A percentile compares a stretch with the other conserved stretches of the same genome.
Conservation (phyloP, 345 rosid species). For the Fremontodendron californicum region DNA sequence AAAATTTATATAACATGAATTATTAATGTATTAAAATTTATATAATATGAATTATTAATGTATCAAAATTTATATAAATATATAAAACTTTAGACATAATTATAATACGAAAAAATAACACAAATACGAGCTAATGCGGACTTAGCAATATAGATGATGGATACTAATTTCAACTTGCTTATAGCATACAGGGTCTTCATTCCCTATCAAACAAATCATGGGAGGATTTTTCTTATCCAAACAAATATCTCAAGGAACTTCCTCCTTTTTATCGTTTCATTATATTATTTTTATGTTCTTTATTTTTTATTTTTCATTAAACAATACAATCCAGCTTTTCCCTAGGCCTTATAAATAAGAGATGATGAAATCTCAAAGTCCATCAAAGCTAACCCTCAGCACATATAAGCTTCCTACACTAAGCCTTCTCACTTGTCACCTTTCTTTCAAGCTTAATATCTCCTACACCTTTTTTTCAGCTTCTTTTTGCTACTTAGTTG, state of each 20-base stretch:
- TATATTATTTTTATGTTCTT: not conserved
- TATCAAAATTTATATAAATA: too few relatives aligned
- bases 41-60: too few relatives aligned
- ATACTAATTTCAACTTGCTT: conserved; percentile 28
- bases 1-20: too few relatives aligned
- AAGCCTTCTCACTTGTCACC: not conserved
- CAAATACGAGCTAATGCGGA: too few relatives aligned
- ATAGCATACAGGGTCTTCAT: conserved; percentile 33
- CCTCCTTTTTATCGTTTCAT: not conserved
- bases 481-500: not conserved
- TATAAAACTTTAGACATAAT: too few relatives aligned
- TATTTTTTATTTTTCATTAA: conserved; percentile 24
- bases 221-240: conserved; percentile 51
- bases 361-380: conserved; percentile 31
- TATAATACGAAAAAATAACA: too few relatives aligned
- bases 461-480: not conserved
- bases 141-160: conserved; percentile 12
- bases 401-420: conserved; percentile 4
- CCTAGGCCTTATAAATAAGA: conserved; percentile 65
- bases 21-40: too few relatives aligned
- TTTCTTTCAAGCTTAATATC: conserved; percentile 11
- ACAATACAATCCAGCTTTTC: conserved; percentile 23
- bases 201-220: conserved; percentile 49
- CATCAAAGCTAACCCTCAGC: conserved; percentile 25
- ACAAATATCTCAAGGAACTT: conserved; percentile 50